phyloP scores from a whole-genome alignment of 306 rosid species.

The Medicago ruthenica region DNA sequence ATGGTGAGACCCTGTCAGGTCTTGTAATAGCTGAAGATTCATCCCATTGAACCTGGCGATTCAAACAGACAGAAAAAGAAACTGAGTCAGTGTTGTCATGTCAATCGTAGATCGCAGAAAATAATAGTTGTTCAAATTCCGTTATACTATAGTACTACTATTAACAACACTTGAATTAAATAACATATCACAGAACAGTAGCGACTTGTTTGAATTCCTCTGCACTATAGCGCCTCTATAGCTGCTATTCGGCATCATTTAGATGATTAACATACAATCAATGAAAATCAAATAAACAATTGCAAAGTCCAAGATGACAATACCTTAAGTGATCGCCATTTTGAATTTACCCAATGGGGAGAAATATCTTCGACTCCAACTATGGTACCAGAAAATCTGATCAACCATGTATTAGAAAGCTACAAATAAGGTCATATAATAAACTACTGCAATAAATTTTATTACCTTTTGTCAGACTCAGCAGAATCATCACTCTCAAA shows the following conservation, averaged over 20 bases:
- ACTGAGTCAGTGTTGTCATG: not conserved
- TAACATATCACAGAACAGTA: not conserved
- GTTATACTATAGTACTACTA: not conserved
- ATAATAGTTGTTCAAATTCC: not conserved
- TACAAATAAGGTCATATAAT: conserved; percentile 24
- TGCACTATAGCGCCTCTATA: not conserved
- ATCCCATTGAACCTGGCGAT: conserved; percentile 93
- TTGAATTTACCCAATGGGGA: conserved; percentile 74
- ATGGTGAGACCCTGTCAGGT: conserved; percentile 92
- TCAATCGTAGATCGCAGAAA: not conserved
- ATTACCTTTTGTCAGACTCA: conserved; percentile 86
- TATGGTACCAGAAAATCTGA: conserved; percentile 90
- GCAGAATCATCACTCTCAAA: conserved; percentile 93
- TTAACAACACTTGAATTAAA: not conserved
- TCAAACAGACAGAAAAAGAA: conserved; percentile 19
- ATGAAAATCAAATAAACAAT: conserved; percentile 2
- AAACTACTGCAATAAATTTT: conserved; percentile 28
- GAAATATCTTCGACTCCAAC: conserved; percentile 83
- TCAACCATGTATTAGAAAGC: conserved; percentile 40
- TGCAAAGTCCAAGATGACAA: conserved; percentile 28
- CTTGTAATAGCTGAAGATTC: conserved; percentile 77
- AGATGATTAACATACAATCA: conserved; percentile 11
- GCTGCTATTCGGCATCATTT: not conserved
- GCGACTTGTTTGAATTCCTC: not conserved
- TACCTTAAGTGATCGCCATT: conserved; percentile 92